Evolutionary conservation across 306 rosid species (phyloP).

Genomic region (Prosopis cineraria): DNA sequence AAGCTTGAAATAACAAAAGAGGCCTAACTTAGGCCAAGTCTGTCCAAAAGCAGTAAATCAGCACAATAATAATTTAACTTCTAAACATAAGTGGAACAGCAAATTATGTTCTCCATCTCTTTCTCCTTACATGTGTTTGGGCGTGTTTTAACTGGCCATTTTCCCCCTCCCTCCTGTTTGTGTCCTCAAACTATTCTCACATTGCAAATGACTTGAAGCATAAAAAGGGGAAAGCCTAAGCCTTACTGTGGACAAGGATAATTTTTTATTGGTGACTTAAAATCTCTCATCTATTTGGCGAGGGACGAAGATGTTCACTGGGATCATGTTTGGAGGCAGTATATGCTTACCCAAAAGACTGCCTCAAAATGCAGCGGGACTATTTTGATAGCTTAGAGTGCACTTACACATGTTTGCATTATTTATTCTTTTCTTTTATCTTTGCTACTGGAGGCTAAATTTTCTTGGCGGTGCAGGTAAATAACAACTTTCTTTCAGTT

Average conservation of each 20-base stretch:
- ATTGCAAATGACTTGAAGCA: background rate
- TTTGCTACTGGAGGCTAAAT: slow-evolving; percentile 30
- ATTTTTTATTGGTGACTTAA: background rate
- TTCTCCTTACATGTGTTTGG: background rate
- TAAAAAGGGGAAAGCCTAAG: slow-evolving; percentile 19
- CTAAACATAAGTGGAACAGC: background rate
- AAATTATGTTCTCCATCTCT: background rate
- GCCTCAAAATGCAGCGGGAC: slow-evolving; percentile 13
- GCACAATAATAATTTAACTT: slow-evolving; percentile 17
- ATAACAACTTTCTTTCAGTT: slow-evolving; percentile 94
- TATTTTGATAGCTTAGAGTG: slow-evolving; percentile 24
- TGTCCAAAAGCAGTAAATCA: too few species aligned
- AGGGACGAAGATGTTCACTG: slow-evolving; percentile 1
- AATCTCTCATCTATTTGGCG: slow-evolving; percentile 22
- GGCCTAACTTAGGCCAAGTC: too few species aligned
- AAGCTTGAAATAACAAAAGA: too few species aligned
- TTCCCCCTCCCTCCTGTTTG: slow-evolving; percentile 10
- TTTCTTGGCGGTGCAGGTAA: slow-evolving; percentile 71
- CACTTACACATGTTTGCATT: background rate
- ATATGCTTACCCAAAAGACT: background rate
- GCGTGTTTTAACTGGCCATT: slow-evolving; percentile 22
- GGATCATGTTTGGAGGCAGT: background rate
- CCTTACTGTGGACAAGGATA: slow-evolving; percentile 3
- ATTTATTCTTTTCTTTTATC: slow-evolving; percentile 18
- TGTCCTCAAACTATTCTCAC: slow-evolving; percentile 11